These are phyloP conservation scores for Isabelozyma rhagii DNA, from an alignment of 805 yeast species.

Conservation along the genomic window DNA sequence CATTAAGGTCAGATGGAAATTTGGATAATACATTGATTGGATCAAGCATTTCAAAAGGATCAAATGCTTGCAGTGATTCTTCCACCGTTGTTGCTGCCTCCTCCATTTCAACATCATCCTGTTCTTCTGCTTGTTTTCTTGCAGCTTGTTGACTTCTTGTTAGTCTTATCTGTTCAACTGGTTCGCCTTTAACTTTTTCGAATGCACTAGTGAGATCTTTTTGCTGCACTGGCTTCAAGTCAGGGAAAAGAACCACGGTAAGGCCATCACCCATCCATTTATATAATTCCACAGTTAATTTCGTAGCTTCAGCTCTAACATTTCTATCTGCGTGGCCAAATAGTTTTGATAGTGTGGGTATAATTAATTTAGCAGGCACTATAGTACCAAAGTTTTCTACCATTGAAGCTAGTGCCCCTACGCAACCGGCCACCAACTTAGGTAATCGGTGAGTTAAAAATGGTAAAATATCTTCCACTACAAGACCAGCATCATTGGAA, in stretches of 20 bases:
- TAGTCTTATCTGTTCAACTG: constrained; percentile 52
- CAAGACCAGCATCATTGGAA: constrained; percentile 56
- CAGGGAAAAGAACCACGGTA: constrained; percentile 57
- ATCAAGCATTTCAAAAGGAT: constrained; percentile 68
- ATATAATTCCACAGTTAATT: constrained; percentile 64
- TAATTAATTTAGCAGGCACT: constrained; percentile 53
- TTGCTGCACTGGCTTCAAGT: constrained; percentile 88
- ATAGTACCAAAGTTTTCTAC: constrained; percentile 56
- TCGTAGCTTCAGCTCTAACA: constrained; percentile 76
- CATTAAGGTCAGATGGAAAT: constrained; percentile 60
- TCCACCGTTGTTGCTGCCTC: constrained; percentile 14
- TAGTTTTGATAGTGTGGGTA: constrained; percentile 60
- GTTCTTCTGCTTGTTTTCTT: constrained; percentile 22
- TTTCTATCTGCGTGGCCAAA: constrained; percentile 84
- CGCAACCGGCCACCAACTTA: constrained; percentile 70
- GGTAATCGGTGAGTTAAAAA: constrained; percentile 64
- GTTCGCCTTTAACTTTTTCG: constrained; percentile 42
- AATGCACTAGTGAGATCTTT: constrained; percentile 74
- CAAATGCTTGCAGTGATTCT: constrained; percentile 29
- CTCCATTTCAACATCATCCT: constrained; percentile 28
- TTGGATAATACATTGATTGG: constrained; percentile 65
- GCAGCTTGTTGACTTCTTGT: constrained; percentile 53
- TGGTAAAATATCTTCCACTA: constrained; percentile 66
- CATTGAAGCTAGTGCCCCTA: constrained; percentile 53
- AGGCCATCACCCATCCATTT: constrained; percentile 70